A percentile compares a stretch with the other conserved stretches of the same genome.
Evolutionary conservation across 2,329 filamentous ascomycete genomes (phyloP).

Genomic region (Aulographum hederae): DNA sequence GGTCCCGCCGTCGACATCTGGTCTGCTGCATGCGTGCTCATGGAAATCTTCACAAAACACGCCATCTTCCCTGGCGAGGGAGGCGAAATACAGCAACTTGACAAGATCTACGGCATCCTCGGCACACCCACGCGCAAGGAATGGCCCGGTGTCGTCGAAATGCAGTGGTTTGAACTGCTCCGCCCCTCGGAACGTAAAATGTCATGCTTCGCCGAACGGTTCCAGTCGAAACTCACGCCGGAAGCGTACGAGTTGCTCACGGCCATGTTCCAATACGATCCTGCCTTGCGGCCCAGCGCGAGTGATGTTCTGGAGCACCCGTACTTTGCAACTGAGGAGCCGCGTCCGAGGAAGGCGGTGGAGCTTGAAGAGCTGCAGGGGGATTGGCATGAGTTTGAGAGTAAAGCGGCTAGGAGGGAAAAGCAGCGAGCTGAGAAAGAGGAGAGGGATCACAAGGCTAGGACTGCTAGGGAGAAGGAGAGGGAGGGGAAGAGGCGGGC

Average conservation of each 20-base stretch:
- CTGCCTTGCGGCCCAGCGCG: constrained; percentile 63
- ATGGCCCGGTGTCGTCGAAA: constrained; percentile 82
- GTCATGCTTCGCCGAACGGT: constrained; percentile 67
- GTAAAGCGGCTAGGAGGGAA: constrained; percentile 81
- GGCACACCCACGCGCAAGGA: constrained; percentile 71
- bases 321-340: constrained; percentile 76
- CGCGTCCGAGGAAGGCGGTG: constrained; percentile 45
- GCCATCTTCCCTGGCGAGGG: constrained; percentile 93
- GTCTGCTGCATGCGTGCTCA: constrained; percentile 91
- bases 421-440: constrained; percentile 53
- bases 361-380: constrained; percentile 74
- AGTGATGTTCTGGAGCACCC: constrained; percentile 68
- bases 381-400: constrained; percentile 98
- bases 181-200: constrained; percentile 56
- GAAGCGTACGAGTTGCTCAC: constrained; percentile 69
- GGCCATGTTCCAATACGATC: constrained; percentile 81
- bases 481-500: constrained; percentile 32
- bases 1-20: constrained; percentile 84
- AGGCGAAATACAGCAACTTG: constrained; percentile 85
- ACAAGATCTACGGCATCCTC: constrained; percentile 87
- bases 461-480: constrained; percentile 18
- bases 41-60: constrained; percentile 87
- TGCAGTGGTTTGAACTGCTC: constrained; percentile 93
- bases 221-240: constrained; percentile 56
- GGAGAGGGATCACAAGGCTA: constrained; percentile 26